A percentile compares a stretch with the other conserved stretches of the same genome.
phyloP scores from a whole-genome alignment of 164 flowering plant species.

The Piper betle region DNA sequence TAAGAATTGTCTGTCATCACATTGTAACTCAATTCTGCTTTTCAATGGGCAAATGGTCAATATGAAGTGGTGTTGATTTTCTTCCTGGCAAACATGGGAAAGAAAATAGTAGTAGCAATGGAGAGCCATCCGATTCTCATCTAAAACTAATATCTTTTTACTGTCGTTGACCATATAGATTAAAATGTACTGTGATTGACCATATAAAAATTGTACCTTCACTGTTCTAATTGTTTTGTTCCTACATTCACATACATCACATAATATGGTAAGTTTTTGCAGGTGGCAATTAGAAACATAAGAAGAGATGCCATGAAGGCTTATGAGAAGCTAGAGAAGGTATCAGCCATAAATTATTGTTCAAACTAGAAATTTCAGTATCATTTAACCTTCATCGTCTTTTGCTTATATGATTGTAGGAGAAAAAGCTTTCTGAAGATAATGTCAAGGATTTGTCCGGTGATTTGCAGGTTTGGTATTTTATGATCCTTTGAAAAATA shows the following conservation, averaged over 20 bases:
- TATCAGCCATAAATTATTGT: constrained; percentile 6
- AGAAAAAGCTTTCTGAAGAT: constrained; percentile 93
- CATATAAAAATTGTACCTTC: no score
- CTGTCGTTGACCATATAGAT: no score
- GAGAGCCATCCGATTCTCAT: not conserved
- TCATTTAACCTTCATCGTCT: not conserved
- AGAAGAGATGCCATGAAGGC: constrained; percentile 90
- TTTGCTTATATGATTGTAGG: constrained; percentile 31
- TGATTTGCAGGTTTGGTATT: constrained; percentile 67
- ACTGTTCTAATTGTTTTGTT: no score
- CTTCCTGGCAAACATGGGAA: not conserved
- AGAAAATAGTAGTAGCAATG: not conserved
- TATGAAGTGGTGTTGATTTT: not conserved
- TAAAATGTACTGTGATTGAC: no score
- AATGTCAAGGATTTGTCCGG: constrained; percentile 78
- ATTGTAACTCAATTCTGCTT: no score
- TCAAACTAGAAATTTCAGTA: not conserved
- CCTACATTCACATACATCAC: no score
- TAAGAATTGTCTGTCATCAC: no score
- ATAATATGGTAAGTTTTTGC: no score
- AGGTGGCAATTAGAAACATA: constrained; percentile 65
- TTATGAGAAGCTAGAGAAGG: constrained; percentile 96
- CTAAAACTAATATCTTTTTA: no score
- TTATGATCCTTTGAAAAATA: not conserved
- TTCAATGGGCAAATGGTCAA: not conserved